Conservation (phyloP, 2,329 filamentous ascomycete genomes). For the Clathrospora elynae region DNA sequence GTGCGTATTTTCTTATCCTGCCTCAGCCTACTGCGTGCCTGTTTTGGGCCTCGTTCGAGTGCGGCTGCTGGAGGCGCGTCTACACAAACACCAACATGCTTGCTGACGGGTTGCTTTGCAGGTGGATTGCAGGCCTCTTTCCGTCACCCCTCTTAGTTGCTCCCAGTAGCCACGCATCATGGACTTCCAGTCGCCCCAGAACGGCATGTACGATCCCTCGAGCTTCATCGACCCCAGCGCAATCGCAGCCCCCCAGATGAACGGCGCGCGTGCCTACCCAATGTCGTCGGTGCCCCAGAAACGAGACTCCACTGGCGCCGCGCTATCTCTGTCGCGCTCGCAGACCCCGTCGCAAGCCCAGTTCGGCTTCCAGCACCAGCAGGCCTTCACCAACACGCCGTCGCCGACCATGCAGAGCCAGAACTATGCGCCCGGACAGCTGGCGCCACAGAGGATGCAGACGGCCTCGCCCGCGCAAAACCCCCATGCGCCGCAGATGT, state of each 20-base stretch:
- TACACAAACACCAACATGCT: constrained; percentile 37
- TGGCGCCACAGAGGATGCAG: constrained; percentile 70
- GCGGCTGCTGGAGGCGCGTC: constrained; percentile 31
- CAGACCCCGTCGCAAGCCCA: constrained; percentile 79
- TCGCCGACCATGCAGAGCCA: constrained; percentile 92
- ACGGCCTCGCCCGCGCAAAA: constrained; percentile 94
- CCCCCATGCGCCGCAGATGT: constrained; percentile 53
- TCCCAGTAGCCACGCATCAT: constrained; percentile 35
- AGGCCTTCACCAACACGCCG: constrained; percentile 83
- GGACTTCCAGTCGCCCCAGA: constrained; percentile 47
- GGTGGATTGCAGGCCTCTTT: constrained; percentile 33
- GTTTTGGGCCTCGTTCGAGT: constrained; percentile 24
- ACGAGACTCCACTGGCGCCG: constrained; percentile 82
- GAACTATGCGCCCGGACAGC: constrained; percentile 62
- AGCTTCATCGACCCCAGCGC: constrained; percentile 50
- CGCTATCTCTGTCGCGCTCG: constrained; percentile 89
- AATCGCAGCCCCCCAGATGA: constrained; percentile 57
- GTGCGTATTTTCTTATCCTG: constrained; percentile 25
- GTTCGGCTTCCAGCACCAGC: constrained; percentile 68
- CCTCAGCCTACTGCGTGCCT: constrained; percentile 18
- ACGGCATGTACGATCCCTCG: constrained; percentile 44
- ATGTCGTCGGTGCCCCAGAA: constrained; percentile 94
- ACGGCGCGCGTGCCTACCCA: constrained; percentile 80
- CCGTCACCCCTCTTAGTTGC: constrained; percentile 9
- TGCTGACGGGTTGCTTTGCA: constrained; percentile 34